A percentile compares a stretch with the other conserved stretches of the same genome.
Evolutionary conservation across 352 stramenopile genomes (phyloP).

Genomic region (Nothophytophthora sp.): DNA sequence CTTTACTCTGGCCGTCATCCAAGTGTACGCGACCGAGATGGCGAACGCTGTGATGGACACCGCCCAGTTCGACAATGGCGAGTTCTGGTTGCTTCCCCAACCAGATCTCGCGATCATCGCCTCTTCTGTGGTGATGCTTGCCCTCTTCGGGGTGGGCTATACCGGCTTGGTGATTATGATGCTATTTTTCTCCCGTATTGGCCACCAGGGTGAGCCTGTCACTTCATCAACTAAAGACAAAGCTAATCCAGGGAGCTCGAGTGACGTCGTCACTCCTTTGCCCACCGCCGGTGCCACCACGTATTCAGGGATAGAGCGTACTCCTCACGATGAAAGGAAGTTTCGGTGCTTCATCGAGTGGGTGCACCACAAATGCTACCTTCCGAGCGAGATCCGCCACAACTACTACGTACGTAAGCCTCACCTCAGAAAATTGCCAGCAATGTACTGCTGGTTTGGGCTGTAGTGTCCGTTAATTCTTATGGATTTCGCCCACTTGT

Average conservation of each 20-base stretch:
- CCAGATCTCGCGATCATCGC: slow-evolving; percentile 20
- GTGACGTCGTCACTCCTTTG: background rate
- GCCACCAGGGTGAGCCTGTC: background rate
- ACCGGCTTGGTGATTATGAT: slow-evolving; percentile 32
- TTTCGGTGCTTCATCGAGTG: background rate
- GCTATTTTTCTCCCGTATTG: slow-evolving; percentile 19
- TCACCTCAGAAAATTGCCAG: background rate
- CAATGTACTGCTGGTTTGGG: background rate
- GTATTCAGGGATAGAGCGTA: background rate
- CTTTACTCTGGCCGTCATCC: slow-evolving; percentile 36
- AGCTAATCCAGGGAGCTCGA: background rate
- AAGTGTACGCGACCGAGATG: slow-evolving; percentile 35
- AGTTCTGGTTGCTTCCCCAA: slow-evolving; percentile 47
- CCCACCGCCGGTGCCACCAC: background rate
- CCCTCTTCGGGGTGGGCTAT: slow-evolving; percentile 36
- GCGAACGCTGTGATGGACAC: slow-evolving; percentile 47
- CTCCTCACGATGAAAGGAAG: background rate
- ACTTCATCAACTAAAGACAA: background rate
- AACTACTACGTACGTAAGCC: slow-evolving; percentile 21
- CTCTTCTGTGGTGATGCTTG: slow-evolving; percentile 23
- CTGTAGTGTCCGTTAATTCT: no score
- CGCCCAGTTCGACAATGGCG: slow-evolving; percentile 37
- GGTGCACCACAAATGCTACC: slow-evolving; percentile 1
- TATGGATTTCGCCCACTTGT: slow-evolving; percentile 4
- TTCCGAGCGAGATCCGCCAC: slow-evolving; percentile 20